Evolutionary conservation across 2,329 filamentous ascomycete species (phyloP), one percentile per base, ranked within the genome.

Genomic region (Neonectria punicea): DNA sequence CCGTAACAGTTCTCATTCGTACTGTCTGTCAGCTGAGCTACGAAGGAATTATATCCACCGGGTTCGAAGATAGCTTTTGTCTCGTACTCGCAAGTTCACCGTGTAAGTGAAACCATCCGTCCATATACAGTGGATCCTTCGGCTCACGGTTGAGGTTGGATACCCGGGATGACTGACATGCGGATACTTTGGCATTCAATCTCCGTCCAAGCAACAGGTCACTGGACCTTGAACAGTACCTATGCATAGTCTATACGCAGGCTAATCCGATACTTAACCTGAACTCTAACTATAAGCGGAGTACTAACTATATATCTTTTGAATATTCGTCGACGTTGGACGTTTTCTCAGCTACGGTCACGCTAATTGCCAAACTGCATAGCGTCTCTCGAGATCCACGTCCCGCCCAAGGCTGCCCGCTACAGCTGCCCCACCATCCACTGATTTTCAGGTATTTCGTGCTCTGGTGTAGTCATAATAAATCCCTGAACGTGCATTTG

Each of bases 401-500:
- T 25, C 25, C 25, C 25, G 22, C 22, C 22, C 22, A 22, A 22
- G 5, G 22, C 22, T 47, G 13, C 44, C 41, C 28, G 28, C 39
- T 18, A 13, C 30, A 8, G 7, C 18, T 32, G 39, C 54, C 60
- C 54, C 60, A 53, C 60, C 41, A 41, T 34, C 58, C 47, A 32
- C 49, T 39, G 36, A 39, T 39, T 39, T 39, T n/a, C 6, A n/a
- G 34, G 36, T n/a, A 39, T 8, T n/a, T 39, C 16, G 36, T 39
- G 36, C 36, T n/a, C 14, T 8, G 36, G 14, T 36, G 6, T 39
- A 39, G 14, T 8, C 9, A 34, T 11, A 25, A 16, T 30, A 34
- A 51, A 51, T 61, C 16, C 50, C 34, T 62, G 59, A 46, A 46
- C 30, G 47, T 58, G 60, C 47, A 49, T 25, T 47, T 53, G 32